These are phyloP conservation scores for Naganishia sp. DNA, from an alignment of 1,284 basidiomycete genomes.

Conservation along the genomic window DNA sequence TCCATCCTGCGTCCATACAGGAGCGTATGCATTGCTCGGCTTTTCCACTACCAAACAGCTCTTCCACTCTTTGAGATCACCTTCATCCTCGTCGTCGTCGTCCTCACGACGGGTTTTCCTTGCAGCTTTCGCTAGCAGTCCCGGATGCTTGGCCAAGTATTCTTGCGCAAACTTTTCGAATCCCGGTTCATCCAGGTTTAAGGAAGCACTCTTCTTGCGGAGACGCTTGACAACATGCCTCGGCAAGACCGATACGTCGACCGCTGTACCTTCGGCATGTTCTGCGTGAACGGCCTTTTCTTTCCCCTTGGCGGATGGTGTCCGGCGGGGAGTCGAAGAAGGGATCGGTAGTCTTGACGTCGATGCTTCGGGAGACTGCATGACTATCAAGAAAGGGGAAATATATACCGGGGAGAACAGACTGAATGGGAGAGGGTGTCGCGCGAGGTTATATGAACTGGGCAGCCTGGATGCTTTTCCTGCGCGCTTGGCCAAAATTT, in stretches of 20 bases:
- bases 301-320: conserved; percentile 34
- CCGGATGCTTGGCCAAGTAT: conserved; percentile 14
- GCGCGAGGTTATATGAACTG: conserved; percentile 21
- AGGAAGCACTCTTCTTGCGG: conserved; percentile 22
- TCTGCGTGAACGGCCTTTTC: conserved; percentile 23
- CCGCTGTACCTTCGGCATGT: neutral
- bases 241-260: conserved; percentile 6
- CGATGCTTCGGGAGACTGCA: conserved; percentile 32
- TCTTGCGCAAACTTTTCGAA: conserved; percentile 20
- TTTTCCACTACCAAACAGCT: conserved; percentile 64
- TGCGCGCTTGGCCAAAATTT: conserved; percentile 27
- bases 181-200: conserved; percentile 26
- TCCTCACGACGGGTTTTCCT: conserved; percentile 18
- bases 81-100: conserved; percentile 22
- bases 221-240: conserved; percentile 21
- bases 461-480: neutral
- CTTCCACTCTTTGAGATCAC: conserved; percentile 39
- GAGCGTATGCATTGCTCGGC: conserved; percentile 65
- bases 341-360: conserved; percentile 24
- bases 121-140: conserved; percentile 23
- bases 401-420: conserved; percentile 6
- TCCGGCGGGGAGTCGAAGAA: conserved; percentile 29
- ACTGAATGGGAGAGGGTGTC: neutral
- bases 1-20: conserved; percentile 81
- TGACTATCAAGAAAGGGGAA: conserved; percentile 10